phyloP scores from a whole-genome alignment of 2,329 filamentous ascomycete genomes.

The Triangularia verruculosa region DNA sequence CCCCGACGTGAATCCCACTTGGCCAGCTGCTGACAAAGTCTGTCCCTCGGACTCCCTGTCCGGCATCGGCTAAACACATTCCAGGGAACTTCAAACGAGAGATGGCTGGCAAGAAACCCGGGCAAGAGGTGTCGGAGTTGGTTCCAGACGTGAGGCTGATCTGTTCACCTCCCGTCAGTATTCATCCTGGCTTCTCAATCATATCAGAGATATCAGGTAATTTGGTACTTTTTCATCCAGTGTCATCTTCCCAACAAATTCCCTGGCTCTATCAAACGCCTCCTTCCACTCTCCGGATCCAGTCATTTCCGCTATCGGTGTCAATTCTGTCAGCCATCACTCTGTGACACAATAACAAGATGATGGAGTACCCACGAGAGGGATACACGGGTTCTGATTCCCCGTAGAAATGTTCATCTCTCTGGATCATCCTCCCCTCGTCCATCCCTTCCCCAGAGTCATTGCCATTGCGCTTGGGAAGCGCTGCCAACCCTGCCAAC shows the following conservation, averaged over 20 bases:
- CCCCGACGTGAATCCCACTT: constrained; percentile 41
- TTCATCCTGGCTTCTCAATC: not conserved
- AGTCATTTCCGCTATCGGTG: constrained; percentile 45
- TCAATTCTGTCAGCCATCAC: not conserved
- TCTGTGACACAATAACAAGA: not conserved
- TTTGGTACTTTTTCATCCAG: constrained; percentile 68
- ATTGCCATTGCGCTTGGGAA: constrained; percentile 23
- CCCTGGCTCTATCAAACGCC: constrained; percentile 64
- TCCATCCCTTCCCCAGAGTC: not conserved
- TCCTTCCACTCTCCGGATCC: constrained; percentile 65
- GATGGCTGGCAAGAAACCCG: constrained; percentile 43
- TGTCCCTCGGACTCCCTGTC: constrained; percentile 42
- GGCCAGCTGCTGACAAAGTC: constrained; percentile 44
- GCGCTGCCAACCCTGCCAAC: constrained; percentile 35
- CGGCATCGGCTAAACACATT: constrained; percentile 45
- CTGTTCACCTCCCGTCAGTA: constrained; percentile 27
- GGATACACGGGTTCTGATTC: constrained; percentile 50
- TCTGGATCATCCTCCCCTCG: constrained; percentile 31
- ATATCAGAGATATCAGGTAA: not conserved
- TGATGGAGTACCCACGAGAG: constrained; percentile 42
- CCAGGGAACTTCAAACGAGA: constrained; percentile 41
- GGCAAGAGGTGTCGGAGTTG: constrained; percentile 50
- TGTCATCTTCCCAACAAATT: constrained; percentile 69
- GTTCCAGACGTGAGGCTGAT: constrained; percentile 73
- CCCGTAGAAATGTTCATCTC: constrained; percentile 48